Conservation (phyloP, 2,329 filamentous ascomycete species). For the Trichophyton schoenleinii region DNA sequence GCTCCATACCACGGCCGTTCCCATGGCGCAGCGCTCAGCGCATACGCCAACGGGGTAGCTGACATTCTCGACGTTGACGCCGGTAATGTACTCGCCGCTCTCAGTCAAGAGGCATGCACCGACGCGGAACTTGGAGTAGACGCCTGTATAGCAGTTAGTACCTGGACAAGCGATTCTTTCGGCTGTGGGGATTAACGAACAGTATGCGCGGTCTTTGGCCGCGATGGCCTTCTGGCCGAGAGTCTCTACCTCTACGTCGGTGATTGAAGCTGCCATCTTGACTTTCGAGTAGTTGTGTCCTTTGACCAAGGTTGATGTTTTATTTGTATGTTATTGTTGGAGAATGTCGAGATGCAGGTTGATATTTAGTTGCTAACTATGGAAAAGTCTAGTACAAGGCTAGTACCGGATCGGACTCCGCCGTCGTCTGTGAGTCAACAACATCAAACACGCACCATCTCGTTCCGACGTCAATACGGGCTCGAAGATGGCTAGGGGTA, state of each 20-base stretch:
- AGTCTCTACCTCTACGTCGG: conserved; percentile 49
- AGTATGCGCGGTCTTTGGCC: conserved; percentile 72
- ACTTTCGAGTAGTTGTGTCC: no score
- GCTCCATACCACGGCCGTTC: conserved; percentile 51
- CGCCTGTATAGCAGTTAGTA: conserved; percentile 36
- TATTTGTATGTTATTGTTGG: not conserved
- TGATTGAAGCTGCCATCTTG: conserved; percentile 33
- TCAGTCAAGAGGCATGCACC: conserved; percentile 63
- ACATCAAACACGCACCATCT: no score
- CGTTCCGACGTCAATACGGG: no score
- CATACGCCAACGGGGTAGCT: conserved; percentile 90
- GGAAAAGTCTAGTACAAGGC: no score
- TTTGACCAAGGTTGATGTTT: not conserved
- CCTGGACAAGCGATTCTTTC: not conserved
- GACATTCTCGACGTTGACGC: conserved; percentile 89
- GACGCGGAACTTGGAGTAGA: conserved; percentile 85
- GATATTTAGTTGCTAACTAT: not conserved
- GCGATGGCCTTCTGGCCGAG: conserved; percentile 52
- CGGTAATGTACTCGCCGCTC: conserved; percentile 48
- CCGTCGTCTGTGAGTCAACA: no score
- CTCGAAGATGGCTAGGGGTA: no score
- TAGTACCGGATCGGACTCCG: no score
- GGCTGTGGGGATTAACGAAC: conserved; percentile 33
- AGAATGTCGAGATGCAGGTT: not conserved
- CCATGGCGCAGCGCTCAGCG: conserved; percentile 82